phyloP scores from a whole-genome alignment of 305 asterid species.

The Fraxinus velutina region DNA sequence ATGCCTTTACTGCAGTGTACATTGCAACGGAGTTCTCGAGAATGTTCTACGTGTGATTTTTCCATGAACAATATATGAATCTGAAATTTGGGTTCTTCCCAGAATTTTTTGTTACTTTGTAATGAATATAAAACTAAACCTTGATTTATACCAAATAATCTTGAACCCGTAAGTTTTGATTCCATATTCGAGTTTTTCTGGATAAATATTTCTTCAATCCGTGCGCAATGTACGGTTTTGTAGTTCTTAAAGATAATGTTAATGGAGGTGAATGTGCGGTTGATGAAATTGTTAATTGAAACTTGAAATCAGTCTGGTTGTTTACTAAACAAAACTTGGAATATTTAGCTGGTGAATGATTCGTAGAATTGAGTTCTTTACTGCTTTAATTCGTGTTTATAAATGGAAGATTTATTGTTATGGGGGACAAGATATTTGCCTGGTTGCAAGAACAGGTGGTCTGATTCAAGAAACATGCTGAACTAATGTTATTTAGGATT shows the following conservation, averaged over 20 bases:
- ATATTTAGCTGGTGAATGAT: neutral
- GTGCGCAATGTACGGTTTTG: neutral
- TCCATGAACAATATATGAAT: neutral
- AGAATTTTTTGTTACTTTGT: neutral
- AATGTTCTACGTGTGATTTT: neutral
- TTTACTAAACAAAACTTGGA: neutral
- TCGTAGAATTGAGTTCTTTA: neutral
- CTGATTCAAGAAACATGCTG: neutral
- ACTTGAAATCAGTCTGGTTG: neutral
- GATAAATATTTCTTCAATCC: neutral
- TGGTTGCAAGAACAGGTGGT: neutral
- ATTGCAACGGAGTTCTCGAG: neutral
- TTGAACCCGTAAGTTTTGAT: neutral
- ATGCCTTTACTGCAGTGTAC: slow-evolving; percentile 18
- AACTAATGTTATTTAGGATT: neutral
- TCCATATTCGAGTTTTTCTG: neutral
- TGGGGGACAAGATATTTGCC: neutral
- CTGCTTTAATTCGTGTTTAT: neutral
- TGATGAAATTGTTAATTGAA: neutral
- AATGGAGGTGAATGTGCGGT: neutral
- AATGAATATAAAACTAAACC: too few relatives aligned
- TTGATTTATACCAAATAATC: too few relatives aligned
- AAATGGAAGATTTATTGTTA: neutral
- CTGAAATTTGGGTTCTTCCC: neutral
- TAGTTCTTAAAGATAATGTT: neutral